Evolutionary conservation across 2,329 filamentous ascomycete genomes (phyloP).

Genomic region (Claviceps digitariae): DNA sequence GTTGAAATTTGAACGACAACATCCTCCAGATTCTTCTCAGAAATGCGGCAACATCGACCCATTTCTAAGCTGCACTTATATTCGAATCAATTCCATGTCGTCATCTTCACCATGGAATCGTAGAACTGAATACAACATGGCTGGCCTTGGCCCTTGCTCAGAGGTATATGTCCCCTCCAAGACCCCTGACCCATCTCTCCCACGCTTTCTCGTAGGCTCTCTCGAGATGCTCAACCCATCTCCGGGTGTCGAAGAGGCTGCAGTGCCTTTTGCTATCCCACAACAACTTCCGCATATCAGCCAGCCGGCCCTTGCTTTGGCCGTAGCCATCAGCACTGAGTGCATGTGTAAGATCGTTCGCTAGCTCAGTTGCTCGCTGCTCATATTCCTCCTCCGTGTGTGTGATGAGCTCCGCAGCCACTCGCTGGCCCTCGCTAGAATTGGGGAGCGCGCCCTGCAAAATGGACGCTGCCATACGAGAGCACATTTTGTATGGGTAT

Average conservation of each 20-base stretch:
- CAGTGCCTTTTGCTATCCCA: slow-evolving; percentile 78
- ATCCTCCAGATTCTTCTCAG: background rate
- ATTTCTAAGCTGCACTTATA: background rate
- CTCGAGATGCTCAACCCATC: slow-evolving; percentile 88
- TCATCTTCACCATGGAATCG: background rate
- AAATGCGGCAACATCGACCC: background rate
- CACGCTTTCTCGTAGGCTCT: slow-evolving; percentile 79
- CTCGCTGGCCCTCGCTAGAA: slow-evolving; percentile 48
- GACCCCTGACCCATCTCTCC: slow-evolving; percentile 71
- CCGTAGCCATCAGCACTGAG: slow-evolving; percentile 30
- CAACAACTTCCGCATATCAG: slow-evolving; percentile 65
- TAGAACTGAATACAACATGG: background rate
- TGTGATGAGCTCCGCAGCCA: slow-evolving; percentile 65
- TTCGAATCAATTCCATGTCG: slow-evolving; percentile 1
- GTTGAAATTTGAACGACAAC: background rate
- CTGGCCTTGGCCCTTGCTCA: slow-evolving; percentile 11
- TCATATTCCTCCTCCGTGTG: slow-evolving; percentile 74
- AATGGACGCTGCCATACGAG: slow-evolving; percentile 92
- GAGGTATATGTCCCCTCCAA: slow-evolving; percentile 89
- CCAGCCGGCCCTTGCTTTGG: slow-evolving; percentile 53
- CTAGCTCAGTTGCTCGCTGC: slow-evolving; percentile 56
- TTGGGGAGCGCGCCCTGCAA: slow-evolving; percentile 77
- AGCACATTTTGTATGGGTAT: slow-evolving; percentile 98
- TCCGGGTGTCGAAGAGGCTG: slow-evolving; percentile 75
- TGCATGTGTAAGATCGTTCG: slow-evolving; percentile 47